Base-by-base conservation (phyloP, 805 yeast genomes). In the Citeromyces nyonsensis region DNA sequence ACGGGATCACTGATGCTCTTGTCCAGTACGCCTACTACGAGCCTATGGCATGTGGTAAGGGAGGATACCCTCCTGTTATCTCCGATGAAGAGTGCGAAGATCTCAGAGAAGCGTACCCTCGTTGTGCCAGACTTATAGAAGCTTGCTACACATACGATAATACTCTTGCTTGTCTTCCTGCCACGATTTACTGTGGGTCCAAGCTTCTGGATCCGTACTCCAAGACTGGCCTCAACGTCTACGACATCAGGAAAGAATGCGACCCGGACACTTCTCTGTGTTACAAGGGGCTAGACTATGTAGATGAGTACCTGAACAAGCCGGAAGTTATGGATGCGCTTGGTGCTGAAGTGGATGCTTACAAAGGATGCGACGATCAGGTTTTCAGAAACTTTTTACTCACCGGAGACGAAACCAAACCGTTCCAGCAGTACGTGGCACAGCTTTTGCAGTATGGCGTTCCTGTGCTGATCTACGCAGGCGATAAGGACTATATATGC, bases 21-120 rank as follows among this genome's bases (percentile, higher is more conserved):
- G 65, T 70, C 39, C 95, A 83, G 58, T 76, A 77, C 55, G 71
- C 69, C 39, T 69, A 70, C 56, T 82, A 78, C 53, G 75, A 78
- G 50, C 94, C 93, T 54, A 85, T 84, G 95, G 95, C 94, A 10
- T 85, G 95, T 59, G 95, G 95, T 40, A 64, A 73, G 47, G 94
- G 95, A 43, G 95, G 94, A 26, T 60, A 49, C 52, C 78, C 80
- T 26, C 62, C 86, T 10, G 83, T 84, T 4, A 60, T 85, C 41
- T 58, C 69, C 25, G 91, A 83, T 35, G 84, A 78, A 38, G 78
- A 79, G 45, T 88, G 98, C 61, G 66, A 70, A 33, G 56, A 59
- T 24, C 74, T 88, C 79, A 63, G 66, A 35, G 62, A 61, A 33
- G 54, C 76, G 30, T 68, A 80, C 45, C 84, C 83, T 31, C 73